phyloP scores from a whole-genome alignment of 1,139 yeast genomes.

The Sugiyamaella pinicola region DNA sequence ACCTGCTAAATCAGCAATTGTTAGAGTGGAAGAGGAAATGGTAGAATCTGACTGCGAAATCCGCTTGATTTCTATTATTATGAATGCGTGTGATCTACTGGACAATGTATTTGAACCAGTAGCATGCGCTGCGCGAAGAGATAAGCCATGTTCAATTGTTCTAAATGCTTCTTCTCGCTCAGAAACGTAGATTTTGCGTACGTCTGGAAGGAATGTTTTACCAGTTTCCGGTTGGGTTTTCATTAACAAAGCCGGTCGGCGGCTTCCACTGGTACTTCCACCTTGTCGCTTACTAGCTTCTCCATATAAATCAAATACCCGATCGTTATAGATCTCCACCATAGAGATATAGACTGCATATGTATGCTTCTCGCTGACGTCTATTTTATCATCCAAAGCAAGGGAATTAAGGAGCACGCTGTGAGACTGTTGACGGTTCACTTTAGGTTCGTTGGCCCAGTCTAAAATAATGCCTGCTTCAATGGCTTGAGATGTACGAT shows the following conservation, averaged over 20 bases:
- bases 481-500: constrained; percentile 41
- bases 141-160: constrained; percentile 37
- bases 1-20: constrained; percentile 55
- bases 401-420: not conserved
- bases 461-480: constrained; percentile 42
- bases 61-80: constrained; percentile 41
- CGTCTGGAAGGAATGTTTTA: constrained; percentile 32
- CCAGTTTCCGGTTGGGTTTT: constrained; percentile 34
- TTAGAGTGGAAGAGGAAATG: constrained; percentile 36
- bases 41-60: constrained; percentile 26
- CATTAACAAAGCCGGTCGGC: constrained; percentile 30
- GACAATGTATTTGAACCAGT: constrained; percentile 42
- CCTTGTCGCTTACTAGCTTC: constrained; percentile 15
- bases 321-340: constrained; percentile 44
- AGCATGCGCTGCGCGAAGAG: constrained; percentile 38
- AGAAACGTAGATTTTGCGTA: constrained; percentile 37
- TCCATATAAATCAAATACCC: constrained; percentile 38
- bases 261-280: constrained; percentile 3
- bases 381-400: constrained; percentile 7
- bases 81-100: constrained; percentile 48
- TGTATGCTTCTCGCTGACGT: constrained; percentile 25
- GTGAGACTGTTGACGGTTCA: not conserved
- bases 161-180: constrained; percentile 37
- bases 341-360: constrained; percentile 41
- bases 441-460: constrained; percentile 32